phyloP scores from a whole-genome alignment of 306 rosid genomes.

The Canavalia ensiformis region DNA sequence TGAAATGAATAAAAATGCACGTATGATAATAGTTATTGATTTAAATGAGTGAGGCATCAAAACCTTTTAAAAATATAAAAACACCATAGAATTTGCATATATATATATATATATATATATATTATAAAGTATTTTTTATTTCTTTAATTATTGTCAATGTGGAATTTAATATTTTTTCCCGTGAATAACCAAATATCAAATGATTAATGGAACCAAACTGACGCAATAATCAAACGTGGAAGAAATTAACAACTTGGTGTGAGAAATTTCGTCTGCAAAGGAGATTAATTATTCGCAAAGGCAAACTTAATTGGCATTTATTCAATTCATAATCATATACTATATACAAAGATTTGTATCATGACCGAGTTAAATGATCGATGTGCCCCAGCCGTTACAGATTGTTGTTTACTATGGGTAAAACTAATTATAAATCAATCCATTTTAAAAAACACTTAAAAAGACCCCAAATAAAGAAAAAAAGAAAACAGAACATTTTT shows the following conservation, averaged over 20 bases:
- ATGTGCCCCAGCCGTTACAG: not conserved
- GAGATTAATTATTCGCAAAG: not conserved
- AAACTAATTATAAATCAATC: not conserved
- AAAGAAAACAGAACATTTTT: not conserved
- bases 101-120: too few species aligned
- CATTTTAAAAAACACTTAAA: not conserved
- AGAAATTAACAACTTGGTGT: not conserved
- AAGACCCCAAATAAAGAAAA: not conserved
- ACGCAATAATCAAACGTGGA: not conserved
- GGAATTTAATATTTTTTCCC: not conserved
- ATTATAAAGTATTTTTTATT: too few species aligned
- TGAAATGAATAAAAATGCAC: too few species aligned
- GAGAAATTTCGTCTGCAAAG: not conserved
- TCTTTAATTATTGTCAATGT: too few species aligned
- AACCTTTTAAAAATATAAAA: too few species aligned
- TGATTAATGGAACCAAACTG: not conserved
- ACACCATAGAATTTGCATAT: too few species aligned
- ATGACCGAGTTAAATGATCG: not conserved
- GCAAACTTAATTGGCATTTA: not conserved
- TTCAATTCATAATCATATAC: not conserved
- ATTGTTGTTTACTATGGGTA: not conserved
- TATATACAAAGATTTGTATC: not conserved
- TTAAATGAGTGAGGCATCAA: too few species aligned
- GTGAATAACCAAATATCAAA: not conserved
- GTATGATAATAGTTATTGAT: too few species aligned